These are phyloP conservation scores for Anacardium occidentale DNA, from an alignment of 345 rosid species.

Conservation along the genomic window DNA sequence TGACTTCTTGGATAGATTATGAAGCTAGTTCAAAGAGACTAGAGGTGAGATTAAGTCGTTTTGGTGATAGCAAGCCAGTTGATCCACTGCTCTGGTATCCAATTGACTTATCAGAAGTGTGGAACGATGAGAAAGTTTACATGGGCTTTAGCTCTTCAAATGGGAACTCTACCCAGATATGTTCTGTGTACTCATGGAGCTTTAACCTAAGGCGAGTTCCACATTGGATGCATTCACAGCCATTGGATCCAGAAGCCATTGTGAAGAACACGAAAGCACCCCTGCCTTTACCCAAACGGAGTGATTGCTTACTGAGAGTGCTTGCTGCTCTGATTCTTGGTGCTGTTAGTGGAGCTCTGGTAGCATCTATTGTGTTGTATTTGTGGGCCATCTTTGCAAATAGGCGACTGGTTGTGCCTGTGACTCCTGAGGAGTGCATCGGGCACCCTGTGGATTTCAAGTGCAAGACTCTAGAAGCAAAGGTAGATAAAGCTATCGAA, in stretches of 20 bases:
- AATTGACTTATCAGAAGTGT: constrained; percentile 54
- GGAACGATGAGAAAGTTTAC: constrained; percentile 50
- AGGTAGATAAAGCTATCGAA: constrained; percentile 38
- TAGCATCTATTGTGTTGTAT: constrained; percentile 51
- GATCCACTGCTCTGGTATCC: constrained; percentile 44
- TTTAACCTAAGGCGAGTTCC: constrained; percentile 44
- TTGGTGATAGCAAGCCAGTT: constrained; percentile 36
- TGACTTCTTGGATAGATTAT: constrained; percentile 72
- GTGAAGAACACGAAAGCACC: constrained; percentile 32
- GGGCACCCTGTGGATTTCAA: constrained; percentile 50
- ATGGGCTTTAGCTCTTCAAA: constrained; percentile 65
- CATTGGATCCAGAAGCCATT: constrained; percentile 42
- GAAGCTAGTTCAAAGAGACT: constrained; percentile 52
- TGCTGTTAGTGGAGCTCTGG: constrained; percentile 60
- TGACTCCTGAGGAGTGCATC: constrained; percentile 54
- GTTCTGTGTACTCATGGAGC: constrained; percentile 67
- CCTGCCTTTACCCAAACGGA: constrained; percentile 30
- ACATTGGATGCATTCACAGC: constrained; percentile 59
- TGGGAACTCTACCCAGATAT: constrained; percentile 47
- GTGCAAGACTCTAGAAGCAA: constrained; percentile 60
- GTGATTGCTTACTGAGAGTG: constrained; percentile 48
- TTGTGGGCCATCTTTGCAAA: constrained; percentile 61
- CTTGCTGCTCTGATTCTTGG: constrained; percentile 61
- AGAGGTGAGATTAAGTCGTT: constrained; percentile 61
- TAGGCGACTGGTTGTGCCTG: constrained; percentile 57